Base-by-base conservation (phyloP, 306 rosid genomes). In the Cucurbita maxima region DNA sequence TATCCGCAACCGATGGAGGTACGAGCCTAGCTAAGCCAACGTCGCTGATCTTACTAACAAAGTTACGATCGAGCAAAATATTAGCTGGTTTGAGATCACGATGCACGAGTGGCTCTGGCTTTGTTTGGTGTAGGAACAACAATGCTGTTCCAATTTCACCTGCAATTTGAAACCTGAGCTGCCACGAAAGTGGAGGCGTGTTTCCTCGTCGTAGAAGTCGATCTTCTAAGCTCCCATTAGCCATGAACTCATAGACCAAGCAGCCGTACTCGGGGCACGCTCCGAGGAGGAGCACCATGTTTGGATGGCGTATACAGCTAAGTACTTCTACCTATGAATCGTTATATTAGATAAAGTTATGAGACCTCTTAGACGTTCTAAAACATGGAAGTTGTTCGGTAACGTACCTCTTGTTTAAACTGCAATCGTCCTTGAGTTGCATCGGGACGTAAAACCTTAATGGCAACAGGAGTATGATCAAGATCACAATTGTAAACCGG, bases 181-280 rank as follows among this genome's bases (percentile, higher is more conserved):
- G 96, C 98, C 98, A 93, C 16, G 98, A 76, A 74, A 93, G 94
- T 40, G 96, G 68, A 4, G 79, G 81, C 11, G 48, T 77, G 83
- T 85, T 82, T 63, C 90, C 92, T 75, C 78, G 60, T 18, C 88
- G 74, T 53, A 87, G 84, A 8, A 93, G 90, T 43, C 97, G 64
- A 62, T 93, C 96, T 10, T 93, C 97, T 59, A 93, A 85, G 85
- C 97, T 93, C 72, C 98, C 98, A 30, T 86, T 87, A 8, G 89
- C 87, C 97, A 93, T 88, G 88, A 73, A 86, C 86, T 93, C 98
- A 1, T 93, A 93, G 10, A 90, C 98, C 30, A 93, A 81, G 79
- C 98, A 93, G 1, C 98, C 98, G 5, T 90, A 90, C 72, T 93
- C 98, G 1, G 98, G 98, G 76, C 98, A 93, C 54, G 98, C 98